Conservation (phyloP, 1,284 basidiomycete genomes). For the Boletus sp. region DNA sequence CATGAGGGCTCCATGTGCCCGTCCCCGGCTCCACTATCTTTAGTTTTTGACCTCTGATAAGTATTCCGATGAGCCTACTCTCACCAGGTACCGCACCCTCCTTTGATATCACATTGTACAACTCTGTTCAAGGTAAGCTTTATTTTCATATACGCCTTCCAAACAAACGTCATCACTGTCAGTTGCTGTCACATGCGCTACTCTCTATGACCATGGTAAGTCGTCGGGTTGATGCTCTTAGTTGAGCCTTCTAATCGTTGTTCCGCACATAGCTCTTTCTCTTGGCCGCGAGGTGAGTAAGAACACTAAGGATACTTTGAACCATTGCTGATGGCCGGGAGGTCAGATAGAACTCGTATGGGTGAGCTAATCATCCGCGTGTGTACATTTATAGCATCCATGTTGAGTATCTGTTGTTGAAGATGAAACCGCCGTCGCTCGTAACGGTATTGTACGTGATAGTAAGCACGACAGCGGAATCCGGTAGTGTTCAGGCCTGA, state of each 20-base stretch:
- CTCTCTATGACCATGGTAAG: constrained; percentile 37
- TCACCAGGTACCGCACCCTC: constrained; percentile 10
- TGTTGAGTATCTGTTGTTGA: background rate
- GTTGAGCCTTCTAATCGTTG: constrained; percentile 4
- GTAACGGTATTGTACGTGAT: constrained; percentile 32
- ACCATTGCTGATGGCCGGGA: constrained; percentile 4
- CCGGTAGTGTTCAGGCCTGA: constrained; percentile 7
- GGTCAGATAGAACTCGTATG: constrained; percentile 38
- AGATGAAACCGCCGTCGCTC: constrained; percentile 35
- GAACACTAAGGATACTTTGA: background rate
- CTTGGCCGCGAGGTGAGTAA: constrained; percentile 34
- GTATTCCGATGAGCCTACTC: constrained; percentile 28
- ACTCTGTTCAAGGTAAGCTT: constrained; percentile 30
- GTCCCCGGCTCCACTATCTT: background rate
- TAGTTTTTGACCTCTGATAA: background rate
- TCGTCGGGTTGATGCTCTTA: background rate
- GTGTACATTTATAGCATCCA: background rate
- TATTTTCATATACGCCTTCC: background rate
- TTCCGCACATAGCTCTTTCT: constrained; percentile 23
- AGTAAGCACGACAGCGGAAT: constrained; percentile 21
- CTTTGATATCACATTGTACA: constrained; percentile 19
- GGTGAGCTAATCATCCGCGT: constrained; percentile 23
- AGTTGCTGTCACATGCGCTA: constrained; percentile 37
- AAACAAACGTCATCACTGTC: constrained; percentile 12
- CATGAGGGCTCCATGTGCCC: background rate